These are phyloP conservation scores for Pseudozyma hubeiensis DNA, from an alignment of 1,284 basidiomycete species.

Conservation along the genomic window DNA sequence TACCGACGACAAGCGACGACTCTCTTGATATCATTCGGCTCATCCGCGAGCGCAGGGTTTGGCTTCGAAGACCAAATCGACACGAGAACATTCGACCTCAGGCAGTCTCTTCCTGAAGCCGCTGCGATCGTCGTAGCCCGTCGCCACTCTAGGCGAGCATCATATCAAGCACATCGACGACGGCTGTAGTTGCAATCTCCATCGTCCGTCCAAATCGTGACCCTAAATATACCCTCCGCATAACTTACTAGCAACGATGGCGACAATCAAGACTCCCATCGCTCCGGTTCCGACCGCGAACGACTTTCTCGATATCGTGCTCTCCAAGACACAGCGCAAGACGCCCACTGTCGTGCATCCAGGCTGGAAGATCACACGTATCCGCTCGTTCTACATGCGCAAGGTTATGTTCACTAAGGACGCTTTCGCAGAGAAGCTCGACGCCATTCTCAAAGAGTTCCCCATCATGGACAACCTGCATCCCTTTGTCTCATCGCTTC, in stretches of 20 bases:
- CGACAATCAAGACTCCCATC: constrained; percentile 73
- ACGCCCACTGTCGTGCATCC: constrained; percentile 84
- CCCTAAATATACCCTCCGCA: background rate
- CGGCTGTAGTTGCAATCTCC: background rate
- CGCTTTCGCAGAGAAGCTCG: constrained; percentile 95
- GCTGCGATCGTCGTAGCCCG: background rate
- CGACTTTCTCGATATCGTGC: constrained; percentile 93
- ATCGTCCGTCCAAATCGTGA: too few species aligned
- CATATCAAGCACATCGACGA: background rate
- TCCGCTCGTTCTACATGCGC: constrained; percentile 92
- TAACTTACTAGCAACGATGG: constrained; percentile 32
- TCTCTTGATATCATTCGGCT: background rate
- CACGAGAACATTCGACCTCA: background rate
- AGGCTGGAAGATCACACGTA: constrained; percentile 98
- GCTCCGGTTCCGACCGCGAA: constrained; percentile 94
- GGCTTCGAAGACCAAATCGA: background rate
- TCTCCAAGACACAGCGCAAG: constrained; percentile 94
- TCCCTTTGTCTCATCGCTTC: constrained; percentile 66
- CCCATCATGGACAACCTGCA: constrained; percentile 72
- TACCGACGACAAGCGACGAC: constrained; percentile 3
- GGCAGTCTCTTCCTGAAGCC: background rate
- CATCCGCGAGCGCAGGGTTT: background rate
- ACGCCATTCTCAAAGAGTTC: constrained; percentile 92
- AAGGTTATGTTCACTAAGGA: constrained; percentile 99
- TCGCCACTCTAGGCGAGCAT: background rate